Evolutionary conservation across 2,329 filamentous ascomycete species (phyloP).

Genomic region (Hansfordia pulvinata): DNA sequence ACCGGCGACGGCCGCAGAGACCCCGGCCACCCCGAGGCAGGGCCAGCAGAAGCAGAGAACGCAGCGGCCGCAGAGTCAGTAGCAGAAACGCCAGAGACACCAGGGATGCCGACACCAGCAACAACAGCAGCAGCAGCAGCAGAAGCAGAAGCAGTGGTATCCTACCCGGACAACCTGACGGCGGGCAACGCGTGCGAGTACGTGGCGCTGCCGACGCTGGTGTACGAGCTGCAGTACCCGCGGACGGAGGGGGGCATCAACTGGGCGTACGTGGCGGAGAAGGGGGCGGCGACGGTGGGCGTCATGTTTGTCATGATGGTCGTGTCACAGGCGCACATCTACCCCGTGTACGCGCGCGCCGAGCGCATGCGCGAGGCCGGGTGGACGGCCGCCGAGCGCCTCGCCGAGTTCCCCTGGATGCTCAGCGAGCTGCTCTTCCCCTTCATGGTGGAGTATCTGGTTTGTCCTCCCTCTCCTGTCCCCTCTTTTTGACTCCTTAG

Average conservation of each 20-base stretch:
- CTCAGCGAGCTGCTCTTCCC: constrained; percentile 66
- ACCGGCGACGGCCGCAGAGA: no score
- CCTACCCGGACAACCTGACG: constrained; percentile 59
- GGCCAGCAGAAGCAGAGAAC: no score
- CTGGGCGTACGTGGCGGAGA: constrained; percentile 65
- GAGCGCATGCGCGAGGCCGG: constrained; percentile 54
- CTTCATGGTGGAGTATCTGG: constrained; percentile 64
- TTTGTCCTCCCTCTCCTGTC: constrained; percentile 10
- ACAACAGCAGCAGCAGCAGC: no score
- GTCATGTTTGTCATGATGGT: constrained; percentile 69
- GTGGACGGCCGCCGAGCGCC: constrained; percentile 44
- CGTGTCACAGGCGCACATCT: constrained; percentile 64
- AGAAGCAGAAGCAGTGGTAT: no score
- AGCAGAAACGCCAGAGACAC: no score
- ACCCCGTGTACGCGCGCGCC: constrained; percentile 56
- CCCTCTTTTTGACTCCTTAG: no score
- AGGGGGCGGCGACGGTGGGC: constrained; percentile 55
- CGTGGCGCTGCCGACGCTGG: constrained; percentile 60
- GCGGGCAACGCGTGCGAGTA: constrained; percentile 55
- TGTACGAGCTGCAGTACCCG: constrained; percentile 71
- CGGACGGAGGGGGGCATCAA: constrained; percentile 52
- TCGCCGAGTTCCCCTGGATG: constrained; percentile 60
- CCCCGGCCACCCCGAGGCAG: no score
- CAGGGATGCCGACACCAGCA: no score
- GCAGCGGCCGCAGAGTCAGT: no score